Percentiles rank a stretch among this genome's conserved stretches.
phyloP scores from a whole-genome alignment of 345 rosid species.

The Rhodomyrtus tomentosa region DNA sequence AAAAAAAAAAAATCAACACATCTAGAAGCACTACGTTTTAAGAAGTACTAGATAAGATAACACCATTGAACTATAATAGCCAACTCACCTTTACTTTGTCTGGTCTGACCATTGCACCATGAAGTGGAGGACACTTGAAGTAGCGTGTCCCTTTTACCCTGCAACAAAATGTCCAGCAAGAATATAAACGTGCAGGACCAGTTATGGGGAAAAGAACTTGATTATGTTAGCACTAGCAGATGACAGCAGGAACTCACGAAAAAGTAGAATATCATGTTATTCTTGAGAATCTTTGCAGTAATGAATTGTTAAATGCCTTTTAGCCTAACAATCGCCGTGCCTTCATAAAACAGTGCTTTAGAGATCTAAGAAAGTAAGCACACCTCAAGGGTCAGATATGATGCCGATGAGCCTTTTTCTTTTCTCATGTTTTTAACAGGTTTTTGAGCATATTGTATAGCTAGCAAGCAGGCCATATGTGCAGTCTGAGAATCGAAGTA shows the following conservation, averaged over 20 bases:
- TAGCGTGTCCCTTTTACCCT: constrained; percentile 74
- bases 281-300: not conserved
- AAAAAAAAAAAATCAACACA: too few species aligned
- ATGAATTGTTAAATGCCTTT: not conserved
- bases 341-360: not conserved
- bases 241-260: not conserved
- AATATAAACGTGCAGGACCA: not conserved
- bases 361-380: not conserved
- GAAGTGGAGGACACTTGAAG: constrained; percentile 59
- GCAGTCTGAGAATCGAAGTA: not conserved
- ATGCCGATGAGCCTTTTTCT: not conserved
- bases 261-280: not conserved
- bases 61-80: not conserved
- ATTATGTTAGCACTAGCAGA: not conserved
- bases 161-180: not conserved
- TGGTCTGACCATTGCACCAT: constrained; percentile 75
- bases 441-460: not conserved
- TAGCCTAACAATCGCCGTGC: not conserved
- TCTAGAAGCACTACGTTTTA: not conserved
- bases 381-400: not conserved
- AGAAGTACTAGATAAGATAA: not conserved
- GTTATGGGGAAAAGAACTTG: not conserved
- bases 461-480: not conserved
- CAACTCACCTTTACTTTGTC: constrained; percentile 76
- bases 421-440: not conserved